phyloP scores from a whole-genome alignment of 306 rosid species.

The Quercus engelmannii region DNA sequence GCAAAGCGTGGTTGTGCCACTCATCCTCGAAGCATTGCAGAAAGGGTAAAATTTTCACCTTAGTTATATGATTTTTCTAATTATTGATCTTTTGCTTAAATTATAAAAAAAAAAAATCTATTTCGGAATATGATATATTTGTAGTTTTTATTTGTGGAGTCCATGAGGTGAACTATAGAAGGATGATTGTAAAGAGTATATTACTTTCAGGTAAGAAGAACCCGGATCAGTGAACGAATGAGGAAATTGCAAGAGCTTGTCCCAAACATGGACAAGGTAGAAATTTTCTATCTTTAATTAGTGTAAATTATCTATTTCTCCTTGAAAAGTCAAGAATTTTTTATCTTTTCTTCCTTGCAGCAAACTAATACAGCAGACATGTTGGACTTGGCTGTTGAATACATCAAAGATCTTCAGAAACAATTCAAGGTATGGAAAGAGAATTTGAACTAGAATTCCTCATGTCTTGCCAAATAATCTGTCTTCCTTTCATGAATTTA shows the following conservation, averaged over 20 bases:
- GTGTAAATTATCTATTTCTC: not conserved
- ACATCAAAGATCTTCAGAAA: constrained; percentile 88
- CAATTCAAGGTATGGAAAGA: constrained; percentile 63
- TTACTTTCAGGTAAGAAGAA: constrained; percentile 71
- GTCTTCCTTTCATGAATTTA: not conserved
- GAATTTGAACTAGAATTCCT: constrained; percentile 1
- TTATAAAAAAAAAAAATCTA: not conserved
- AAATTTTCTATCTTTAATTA: not conserved
- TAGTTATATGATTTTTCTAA: not conserved
- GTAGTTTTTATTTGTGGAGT: not conserved
- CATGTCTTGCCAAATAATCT: not conserved
- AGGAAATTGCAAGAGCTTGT: constrained; percentile 93
- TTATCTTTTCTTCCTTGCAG: constrained; percentile 40
- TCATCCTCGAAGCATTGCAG: constrained; percentile 98
- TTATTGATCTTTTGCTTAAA: not conserved
- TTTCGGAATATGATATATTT: not conserved
- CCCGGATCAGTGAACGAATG: constrained; percentile 92
- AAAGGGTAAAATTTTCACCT: constrained; percentile 53
- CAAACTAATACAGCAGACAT: constrained; percentile 99
- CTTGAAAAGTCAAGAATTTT: constrained; percentile 13
- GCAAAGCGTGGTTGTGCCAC: constrained; percentile 98
- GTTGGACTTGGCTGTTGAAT: constrained; percentile 91
- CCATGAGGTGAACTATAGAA: not conserved
- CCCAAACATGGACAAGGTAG: constrained; percentile 96
- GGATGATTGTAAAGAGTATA: not conserved